These are phyloP conservation scores for Penicillium soppii DNA, from an alignment of 495 filamentous ascomycete species.

Conservation along the genomic window DNA sequence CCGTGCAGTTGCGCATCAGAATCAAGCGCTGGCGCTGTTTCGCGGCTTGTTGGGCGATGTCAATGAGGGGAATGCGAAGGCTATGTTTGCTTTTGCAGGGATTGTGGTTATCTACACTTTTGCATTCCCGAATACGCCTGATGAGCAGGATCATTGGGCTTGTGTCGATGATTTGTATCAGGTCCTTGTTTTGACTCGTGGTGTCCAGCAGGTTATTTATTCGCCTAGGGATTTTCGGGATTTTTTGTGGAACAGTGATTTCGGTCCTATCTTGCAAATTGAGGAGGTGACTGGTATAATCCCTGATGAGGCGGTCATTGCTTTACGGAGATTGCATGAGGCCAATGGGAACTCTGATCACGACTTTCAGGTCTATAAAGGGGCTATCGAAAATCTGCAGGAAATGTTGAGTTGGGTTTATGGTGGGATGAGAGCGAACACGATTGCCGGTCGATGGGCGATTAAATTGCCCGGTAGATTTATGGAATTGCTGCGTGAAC, in stretches of 20 bases:
- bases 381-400: slow-evolving; percentile 33
- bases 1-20: slow-evolving; percentile 48
- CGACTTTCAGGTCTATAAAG: slow-evolving; percentile 32
- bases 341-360: slow-evolving; percentile 33
- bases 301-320: slow-evolving; percentile 18
- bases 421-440: slow-evolving; percentile 26
- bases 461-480: slow-evolving; percentile 51
- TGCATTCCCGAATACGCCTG: slow-evolving; percentile 42
- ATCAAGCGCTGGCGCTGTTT: slow-evolving; percentile 46
- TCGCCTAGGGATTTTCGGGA: slow-evolving; percentile 25
- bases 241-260: slow-evolving; percentile 26
- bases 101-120: slow-evolving; percentile 52
- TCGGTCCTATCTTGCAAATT: slow-evolving; percentile 31
- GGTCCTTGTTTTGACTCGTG: slow-evolving; percentile 43
- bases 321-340: slow-evolving; percentile 27
- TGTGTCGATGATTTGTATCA: slow-evolving; percentile 43
- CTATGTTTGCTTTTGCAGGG: slow-evolving; percentile 51
- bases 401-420: slow-evolving; percentile 30
- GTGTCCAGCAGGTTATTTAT: slow-evolving; percentile 43
- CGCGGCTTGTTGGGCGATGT: slow-evolving; percentile 41
- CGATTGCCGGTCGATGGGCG: slow-evolving; percentile 40
- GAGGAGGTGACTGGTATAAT: slow-evolving; percentile 21
- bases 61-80: slow-evolving; percentile 43
- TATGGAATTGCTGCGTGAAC: slow-evolving; percentile 48
- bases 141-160: slow-evolving; percentile 34